Conservation (phyloP, 352 stramenopile species). For the Globisporangium yorkense region DNA sequence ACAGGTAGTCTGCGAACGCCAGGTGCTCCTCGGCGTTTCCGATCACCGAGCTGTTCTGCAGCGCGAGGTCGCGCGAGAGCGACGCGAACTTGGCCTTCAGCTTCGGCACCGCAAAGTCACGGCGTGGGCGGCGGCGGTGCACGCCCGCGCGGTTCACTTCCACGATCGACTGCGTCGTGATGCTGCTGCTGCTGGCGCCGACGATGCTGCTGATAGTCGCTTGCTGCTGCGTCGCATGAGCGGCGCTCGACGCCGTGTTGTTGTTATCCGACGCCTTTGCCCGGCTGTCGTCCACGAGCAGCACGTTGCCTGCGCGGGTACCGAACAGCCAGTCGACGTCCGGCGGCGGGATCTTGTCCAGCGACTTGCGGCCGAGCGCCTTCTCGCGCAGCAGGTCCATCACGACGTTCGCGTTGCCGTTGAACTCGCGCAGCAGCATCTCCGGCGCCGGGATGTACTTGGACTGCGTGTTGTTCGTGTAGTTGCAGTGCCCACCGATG, state of each 20-base stretch:
- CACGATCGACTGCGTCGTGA: conserved; percentile 36
- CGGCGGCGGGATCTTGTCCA: conserved; percentile 62
- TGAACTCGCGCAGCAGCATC: conserved; percentile 64
- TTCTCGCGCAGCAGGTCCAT: conserved; percentile 74
- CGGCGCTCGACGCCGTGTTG: neutral
- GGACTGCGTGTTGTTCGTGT: conserved; percentile 57
- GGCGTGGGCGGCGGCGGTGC: conserved; percentile 37
- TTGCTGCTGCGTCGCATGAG: conserved; percentile 1
- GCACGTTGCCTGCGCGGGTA: conserved; percentile 33
- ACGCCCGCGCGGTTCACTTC: conserved; percentile 47
- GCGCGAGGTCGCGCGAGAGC: conserved; percentile 52
- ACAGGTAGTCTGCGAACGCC: conserved; percentile 74
- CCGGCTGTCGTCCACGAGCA: conserved; percentile 36
- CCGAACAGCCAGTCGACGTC: conserved; percentile 57
- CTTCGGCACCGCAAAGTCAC: conserved; percentile 61
- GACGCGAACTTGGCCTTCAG: conserved; percentile 64
- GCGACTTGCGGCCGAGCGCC: conserved; percentile 49
- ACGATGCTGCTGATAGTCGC: neutral
- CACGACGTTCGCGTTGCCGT: conserved; percentile 48
- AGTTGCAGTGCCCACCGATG: conserved; percentile 58
- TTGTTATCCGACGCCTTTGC: neutral
- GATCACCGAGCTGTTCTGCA: conserved; percentile 31
- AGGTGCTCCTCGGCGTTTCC: conserved; percentile 57
- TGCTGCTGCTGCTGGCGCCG: conserved; percentile 9
- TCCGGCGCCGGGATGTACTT: conserved; percentile 73